Conservation (phyloP, 371 early-diverging fungal genomes). For the Saksenaea oblongispora region DNA sequence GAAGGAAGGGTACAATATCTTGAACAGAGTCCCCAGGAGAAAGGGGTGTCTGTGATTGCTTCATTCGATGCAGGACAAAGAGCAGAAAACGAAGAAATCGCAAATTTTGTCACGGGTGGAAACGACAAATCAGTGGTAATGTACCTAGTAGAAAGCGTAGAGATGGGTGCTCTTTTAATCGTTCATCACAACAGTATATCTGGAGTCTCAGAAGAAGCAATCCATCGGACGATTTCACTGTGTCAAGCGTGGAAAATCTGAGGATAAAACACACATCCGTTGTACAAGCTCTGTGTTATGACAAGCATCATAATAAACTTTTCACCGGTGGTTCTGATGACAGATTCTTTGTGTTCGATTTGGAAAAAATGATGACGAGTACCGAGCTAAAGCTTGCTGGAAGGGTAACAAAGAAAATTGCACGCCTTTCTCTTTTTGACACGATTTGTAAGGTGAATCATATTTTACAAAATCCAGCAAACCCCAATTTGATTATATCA, state of each 20-base stretch:
- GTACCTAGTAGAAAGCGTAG: background rate
- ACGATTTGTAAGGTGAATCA: conserved; percentile 20
- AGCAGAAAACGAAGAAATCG: conserved; percentile 10
- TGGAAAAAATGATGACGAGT: conserved; percentile 9
- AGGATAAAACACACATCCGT: conserved; percentile 29
- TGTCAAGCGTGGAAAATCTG: conserved; percentile 9
- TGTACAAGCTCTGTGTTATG: conserved; percentile 25
- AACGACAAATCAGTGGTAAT: conserved; percentile 38
- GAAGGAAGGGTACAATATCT: conserved; percentile 26
- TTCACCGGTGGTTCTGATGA: conserved; percentile 37
- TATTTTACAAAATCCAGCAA: conserved; percentile 17
- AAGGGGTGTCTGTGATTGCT: conserved; percentile 22
- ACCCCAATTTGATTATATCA: conserved; percentile 19
- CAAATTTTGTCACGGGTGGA: conserved; percentile 41
- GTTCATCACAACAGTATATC: conserved; percentile 15
- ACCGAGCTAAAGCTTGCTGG: conserved; percentile 10
- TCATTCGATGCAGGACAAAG: conserved; percentile 17
- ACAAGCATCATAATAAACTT: conserved; percentile 16
- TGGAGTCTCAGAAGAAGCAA: conserved; percentile 12
- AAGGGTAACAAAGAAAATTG: conserved; percentile 2
- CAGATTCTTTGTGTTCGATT: conserved; percentile 24
- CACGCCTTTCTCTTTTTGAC: background rate
- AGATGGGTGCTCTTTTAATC: background rate
- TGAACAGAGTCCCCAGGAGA: conserved; percentile 29
- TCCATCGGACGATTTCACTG: conserved; percentile 11